Base-by-base conservation (phyloP, 2,329 filamentous ascomycete genomes). In the Alternaria tenuissima region DNA sequence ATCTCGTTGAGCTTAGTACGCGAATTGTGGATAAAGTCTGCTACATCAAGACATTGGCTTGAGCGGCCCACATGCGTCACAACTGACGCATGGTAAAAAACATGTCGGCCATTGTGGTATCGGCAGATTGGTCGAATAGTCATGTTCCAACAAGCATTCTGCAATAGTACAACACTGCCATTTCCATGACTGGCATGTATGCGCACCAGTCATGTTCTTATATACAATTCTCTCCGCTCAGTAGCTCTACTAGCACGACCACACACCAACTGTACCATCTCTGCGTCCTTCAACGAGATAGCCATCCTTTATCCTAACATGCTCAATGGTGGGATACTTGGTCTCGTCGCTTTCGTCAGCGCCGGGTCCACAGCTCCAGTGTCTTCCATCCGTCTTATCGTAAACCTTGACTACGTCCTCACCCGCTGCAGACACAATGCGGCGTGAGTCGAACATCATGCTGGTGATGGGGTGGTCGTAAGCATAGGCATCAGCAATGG, bases 341-440 rank as follows among this genome's bases (percentile, higher is more conserved):
- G 87, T 88, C 12, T 86, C 87, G 57, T 88, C 86, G 53, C 91
- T 88, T 20, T 88, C 87, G 60, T 89, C 89, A 11, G 81, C 88
- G 36, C 94, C 94, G 3, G 93, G 89, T 54, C 95, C 95, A 79
- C 94, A 97, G 78, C 97, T 93, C 95, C 95, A 99, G 79, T 98
- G 95, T 62, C 92, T 85, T 41, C 93, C 93, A 76, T 99, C 95
- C 3, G 93, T 90, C 85, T 98, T 98, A 82, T 99, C 95, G 81
- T 98, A 99, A 61, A 99, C 91, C 81, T 99, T 99, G 70, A 95
- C 94, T 24, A 98, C 93, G 72, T 93, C 89, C 79, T 98, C 95
- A 42, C 94, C 92, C 0, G 93, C 93, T 3, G 95, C 94, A 53
- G 91, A 88, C 34, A 95, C 93, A 68, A 99, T 99, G 52, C 94